phyloP scores from a whole-genome alignment of 192 early-diverging fungal genomes.

The Chytriomyces sp. region DNA sequence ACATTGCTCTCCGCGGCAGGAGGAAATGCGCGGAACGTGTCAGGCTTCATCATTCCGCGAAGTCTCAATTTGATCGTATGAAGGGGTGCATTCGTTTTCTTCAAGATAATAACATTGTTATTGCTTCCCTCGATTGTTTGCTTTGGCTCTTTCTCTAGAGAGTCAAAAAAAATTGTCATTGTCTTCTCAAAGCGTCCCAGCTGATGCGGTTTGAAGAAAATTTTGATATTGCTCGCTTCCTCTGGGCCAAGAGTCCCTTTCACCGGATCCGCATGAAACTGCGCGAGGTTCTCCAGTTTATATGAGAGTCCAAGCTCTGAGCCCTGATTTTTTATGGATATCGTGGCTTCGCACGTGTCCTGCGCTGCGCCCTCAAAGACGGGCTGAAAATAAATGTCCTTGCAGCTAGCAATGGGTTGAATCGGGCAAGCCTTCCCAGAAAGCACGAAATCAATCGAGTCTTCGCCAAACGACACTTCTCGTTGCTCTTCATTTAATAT shows the following conservation, averaged over 20 bases:
- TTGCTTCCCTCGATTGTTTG: not conserved
- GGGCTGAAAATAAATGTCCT: conserved; percentile 34
- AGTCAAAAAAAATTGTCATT: conserved; percentile 4
- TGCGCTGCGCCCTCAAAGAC: not conserved
- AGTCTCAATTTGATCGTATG: conserved; percentile 10
- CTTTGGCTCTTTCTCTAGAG: conserved; percentile 23
- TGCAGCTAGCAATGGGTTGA: conserved; percentile 17
- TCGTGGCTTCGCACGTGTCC: not conserved
- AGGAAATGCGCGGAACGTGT: not conserved
- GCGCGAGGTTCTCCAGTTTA: conserved; percentile 38
- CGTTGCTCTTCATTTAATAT: conserved; percentile 29
- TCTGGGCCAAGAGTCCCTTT: conserved; percentile 31
- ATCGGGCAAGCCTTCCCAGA: conserved; percentile 43
- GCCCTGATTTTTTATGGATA: conserved; percentile 38
- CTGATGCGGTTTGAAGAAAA: conserved; percentile 51
- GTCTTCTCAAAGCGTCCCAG: conserved; percentile 43
- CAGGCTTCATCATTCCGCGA: not conserved
- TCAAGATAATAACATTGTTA: not conserved
- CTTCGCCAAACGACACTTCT: conserved; percentile 23
- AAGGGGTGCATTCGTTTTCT: conserved; percentile 2
- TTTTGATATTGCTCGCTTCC: conserved; percentile 25
- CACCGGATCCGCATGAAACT: conserved; percentile 43
- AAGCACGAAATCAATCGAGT: conserved; percentile 38
- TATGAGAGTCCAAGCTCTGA: conserved; percentile 31
- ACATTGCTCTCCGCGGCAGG: not conserved